phyloP scores from a whole-genome alignment of 441 rosid genomes.

The Gossypium trilobum region DNA sequence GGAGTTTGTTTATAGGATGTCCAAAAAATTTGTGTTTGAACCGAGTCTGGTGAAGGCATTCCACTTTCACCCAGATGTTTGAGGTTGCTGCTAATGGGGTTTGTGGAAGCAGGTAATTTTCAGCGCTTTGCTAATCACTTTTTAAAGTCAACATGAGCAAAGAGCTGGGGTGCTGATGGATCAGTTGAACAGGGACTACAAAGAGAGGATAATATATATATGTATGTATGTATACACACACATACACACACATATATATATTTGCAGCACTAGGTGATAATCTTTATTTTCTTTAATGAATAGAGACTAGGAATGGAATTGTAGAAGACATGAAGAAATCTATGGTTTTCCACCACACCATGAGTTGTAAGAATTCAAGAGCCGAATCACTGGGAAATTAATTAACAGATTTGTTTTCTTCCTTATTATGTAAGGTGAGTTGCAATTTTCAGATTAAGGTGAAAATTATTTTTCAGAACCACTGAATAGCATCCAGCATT shows the following conservation, averaged over 20 bases:
- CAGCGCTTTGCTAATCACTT: neutral
- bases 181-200: neutral
- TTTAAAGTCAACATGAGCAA: conserved; percentile 4
- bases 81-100: neutral
- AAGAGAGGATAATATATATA: neutral
- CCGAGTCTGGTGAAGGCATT: neutral
- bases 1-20: neutral
- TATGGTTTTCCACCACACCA: neutral
- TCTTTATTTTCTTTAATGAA: neutral
- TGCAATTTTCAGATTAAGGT: neutral
- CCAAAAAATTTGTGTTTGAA: neutral
- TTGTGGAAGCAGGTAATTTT: neutral
- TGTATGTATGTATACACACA: no score
- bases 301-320: neutral
- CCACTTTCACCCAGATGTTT: neutral
- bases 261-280: neutral
- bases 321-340: neutral
- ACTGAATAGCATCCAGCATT: neutral
- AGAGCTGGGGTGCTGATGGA: neutral
- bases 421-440: neutral
- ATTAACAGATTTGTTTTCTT: neutral
- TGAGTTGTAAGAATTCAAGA: neutral
- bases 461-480: neutral
- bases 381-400: neutral
- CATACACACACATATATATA: neutral